Percentiles rank a stretch among this genome's conserved stretches.
These are phyloP conservation scores for Hypoxylon trugodes DNA, from an alignment of 495 filamentous ascomycete species.

Conservation along the genomic window DNA sequence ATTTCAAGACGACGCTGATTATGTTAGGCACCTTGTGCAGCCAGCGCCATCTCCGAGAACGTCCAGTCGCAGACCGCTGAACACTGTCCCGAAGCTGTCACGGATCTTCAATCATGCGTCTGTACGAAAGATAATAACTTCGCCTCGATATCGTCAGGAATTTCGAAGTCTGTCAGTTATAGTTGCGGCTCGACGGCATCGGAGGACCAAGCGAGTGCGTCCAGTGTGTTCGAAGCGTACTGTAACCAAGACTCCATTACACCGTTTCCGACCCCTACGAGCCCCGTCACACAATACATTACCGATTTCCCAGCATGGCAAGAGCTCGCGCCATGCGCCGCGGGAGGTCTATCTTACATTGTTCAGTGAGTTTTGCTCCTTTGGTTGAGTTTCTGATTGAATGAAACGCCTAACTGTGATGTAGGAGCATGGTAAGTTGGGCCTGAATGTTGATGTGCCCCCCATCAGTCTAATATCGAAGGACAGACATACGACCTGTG, in stretches of 20 bases:
- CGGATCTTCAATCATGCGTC: conserved; percentile 56
- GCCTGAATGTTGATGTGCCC: not conserved
- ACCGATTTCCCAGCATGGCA: conserved; percentile 55
- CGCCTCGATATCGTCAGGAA: conserved; percentile 46
- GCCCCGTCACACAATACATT: conserved; percentile 52
- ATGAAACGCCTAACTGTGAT: conserved; percentile 34
- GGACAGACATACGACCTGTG: conserved; percentile 45
- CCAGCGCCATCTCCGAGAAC: conserved; percentile 49
- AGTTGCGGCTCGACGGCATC: conserved; percentile 53
- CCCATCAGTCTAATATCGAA: conserved; percentile 17
- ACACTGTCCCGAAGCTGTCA: conserved; percentile 50
- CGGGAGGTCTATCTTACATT: conserved; percentile 48
- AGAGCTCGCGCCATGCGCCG: conserved; percentile 56
- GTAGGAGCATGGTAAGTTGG: conserved; percentile 48
- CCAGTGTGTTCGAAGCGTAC: conserved; percentile 55
- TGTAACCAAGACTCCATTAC: conserved; percentile 52
- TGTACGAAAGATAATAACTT: conserved; percentile 60
- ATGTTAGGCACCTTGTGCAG: conserved; percentile 57
- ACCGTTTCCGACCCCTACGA: conserved; percentile 49
- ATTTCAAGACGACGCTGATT: conserved; percentile 14
- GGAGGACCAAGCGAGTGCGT: conserved; percentile 56
- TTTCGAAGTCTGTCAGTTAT: conserved; percentile 50
- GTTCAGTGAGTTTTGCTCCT: conserved; percentile 44
- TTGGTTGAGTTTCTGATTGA: not conserved
- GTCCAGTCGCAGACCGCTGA: conserved; percentile 51